Evolutionary conservation across 805 yeast species (phyloP).

Genomic region (Saturnispora kantuleensis): DNA sequence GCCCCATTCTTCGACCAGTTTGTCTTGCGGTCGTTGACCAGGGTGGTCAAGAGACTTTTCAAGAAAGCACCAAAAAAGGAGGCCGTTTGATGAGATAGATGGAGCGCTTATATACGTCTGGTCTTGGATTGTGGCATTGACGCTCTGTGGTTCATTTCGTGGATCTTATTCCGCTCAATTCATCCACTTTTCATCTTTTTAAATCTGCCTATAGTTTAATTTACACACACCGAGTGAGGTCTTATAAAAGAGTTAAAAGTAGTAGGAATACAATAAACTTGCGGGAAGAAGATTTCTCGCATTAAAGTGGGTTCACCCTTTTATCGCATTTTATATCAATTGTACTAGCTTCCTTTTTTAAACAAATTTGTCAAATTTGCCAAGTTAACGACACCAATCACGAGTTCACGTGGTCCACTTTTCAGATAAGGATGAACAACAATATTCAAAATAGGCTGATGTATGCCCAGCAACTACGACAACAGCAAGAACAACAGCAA

Average conservation of each 20-base stretch:
- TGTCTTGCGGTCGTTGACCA: constrained; percentile 24
- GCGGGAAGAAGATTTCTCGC: not conserved
- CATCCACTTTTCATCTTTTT: not conserved
- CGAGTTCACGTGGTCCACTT: too few relatives aligned
- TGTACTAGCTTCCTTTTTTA: not conserved
- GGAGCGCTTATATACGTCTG: too few relatives aligned
- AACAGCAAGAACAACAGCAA: constrained; percentile 15
- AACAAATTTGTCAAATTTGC: too few relatives aligned
- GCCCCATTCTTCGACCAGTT: constrained; percentile 30
- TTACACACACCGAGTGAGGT: not conserved
- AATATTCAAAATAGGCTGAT: constrained; percentile 30
- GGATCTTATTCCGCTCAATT: not conserved
- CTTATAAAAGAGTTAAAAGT: too few relatives aligned
- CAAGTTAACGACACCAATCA: constrained; percentile 35
- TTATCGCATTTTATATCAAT: not conserved
- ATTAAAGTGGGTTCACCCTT: not conserved
- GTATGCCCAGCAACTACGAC: constrained; percentile 9
- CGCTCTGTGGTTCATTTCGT: too few relatives aligned
- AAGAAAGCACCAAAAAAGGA: constrained; percentile 8
- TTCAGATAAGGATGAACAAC: constrained; percentile 32
- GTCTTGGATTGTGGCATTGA: too few relatives aligned
- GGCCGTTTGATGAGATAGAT: too few relatives aligned
- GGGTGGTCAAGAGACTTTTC: constrained; percentile 15
- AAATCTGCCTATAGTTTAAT: not conserved
- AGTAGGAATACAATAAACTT: too few relatives aligned